Evolutionary conservation across 1,139 yeast species (phyloP).

Genomic region (Geotrichum europaeum): DNA sequence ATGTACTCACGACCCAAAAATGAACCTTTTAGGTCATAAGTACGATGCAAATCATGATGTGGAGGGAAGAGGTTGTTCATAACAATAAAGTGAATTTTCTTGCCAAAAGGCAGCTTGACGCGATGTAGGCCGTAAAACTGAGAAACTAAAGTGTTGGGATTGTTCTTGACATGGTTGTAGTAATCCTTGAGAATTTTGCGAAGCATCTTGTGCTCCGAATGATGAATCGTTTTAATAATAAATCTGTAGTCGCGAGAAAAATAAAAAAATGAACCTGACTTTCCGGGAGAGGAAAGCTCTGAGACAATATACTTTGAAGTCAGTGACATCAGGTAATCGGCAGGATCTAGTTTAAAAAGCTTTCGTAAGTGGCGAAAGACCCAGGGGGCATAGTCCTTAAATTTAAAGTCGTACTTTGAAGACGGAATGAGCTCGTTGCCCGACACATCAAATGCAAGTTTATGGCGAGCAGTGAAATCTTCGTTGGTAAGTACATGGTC

Average conservation of each 20-base stretch:
- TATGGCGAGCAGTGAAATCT: slow-evolving; percentile 68
- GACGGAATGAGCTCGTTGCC: slow-evolving; percentile 91
- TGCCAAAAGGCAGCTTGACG: slow-evolving; percentile 78
- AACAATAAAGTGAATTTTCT: slow-evolving; percentile 88
- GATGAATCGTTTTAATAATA: slow-evolving; percentile 93
- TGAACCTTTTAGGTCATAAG: slow-evolving; percentile 91
- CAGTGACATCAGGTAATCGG: slow-evolving; percentile 86
- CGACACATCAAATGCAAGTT: slow-evolving; percentile 77
- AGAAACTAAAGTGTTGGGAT: slow-evolving; percentile 83
- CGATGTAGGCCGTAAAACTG: slow-evolving; percentile 96
- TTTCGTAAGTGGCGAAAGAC: slow-evolving; percentile 82
- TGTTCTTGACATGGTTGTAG: slow-evolving; percentile 68
- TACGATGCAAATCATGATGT: slow-evolving; percentile 75
- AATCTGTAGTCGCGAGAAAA: slow-evolving; percentile 89
- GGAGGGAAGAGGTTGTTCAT: slow-evolving; percentile 98
- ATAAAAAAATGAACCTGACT: slow-evolving; percentile 93
- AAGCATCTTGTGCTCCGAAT: slow-evolving; percentile 81
- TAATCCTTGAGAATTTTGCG: slow-evolving; percentile 70
- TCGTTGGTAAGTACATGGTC: slow-evolving; percentile 64
- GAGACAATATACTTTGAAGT: slow-evolving; percentile 90
- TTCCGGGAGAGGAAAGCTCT: slow-evolving; percentile 94
- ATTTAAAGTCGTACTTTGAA: slow-evolving; percentile 90
- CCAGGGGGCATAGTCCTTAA: slow-evolving; percentile 93
- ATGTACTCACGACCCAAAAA: slow-evolving; percentile 63
- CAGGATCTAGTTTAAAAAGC: slow-evolving; percentile 84